These are phyloP conservation scores for Thelephora terrestris DNA, from an alignment of 1,284 basidiomycete species.

Conservation along the genomic window DNA sequence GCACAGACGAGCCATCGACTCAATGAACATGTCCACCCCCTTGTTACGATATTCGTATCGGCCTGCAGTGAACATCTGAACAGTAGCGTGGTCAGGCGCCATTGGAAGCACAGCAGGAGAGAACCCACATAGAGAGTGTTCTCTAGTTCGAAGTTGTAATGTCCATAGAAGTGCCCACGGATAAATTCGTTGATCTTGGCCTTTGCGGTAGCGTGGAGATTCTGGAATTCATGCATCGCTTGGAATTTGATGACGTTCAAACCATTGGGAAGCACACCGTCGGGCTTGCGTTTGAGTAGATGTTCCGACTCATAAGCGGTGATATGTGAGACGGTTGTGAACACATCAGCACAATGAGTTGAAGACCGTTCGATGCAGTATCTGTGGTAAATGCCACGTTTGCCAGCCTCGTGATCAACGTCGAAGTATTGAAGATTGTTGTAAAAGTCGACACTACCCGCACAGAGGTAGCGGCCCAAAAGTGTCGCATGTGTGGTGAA, in stretches of 20 bases:
- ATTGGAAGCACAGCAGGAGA: not conserved
- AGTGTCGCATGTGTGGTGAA: slow-evolving; percentile 99
- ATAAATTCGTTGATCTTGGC: slow-evolving; percentile 98
- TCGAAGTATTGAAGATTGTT: slow-evolving; percentile 99
- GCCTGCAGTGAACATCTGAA: slow-evolving; percentile 92
- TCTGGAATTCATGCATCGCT: slow-evolving; percentile 96
- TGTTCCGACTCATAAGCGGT: slow-evolving; percentile 97
- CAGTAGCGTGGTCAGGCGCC: slow-evolving; percentile 8
- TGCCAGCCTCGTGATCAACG: slow-evolving; percentile 97
- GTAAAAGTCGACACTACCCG: slow-evolving; percentile 97
- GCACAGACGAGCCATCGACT: slow-evolving; percentile 75
- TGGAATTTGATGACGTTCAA: slow-evolving; percentile 96
- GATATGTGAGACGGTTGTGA: slow-evolving; percentile 96
- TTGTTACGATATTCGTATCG: slow-evolving; percentile 99
- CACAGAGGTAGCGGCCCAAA: slow-evolving; percentile 95
- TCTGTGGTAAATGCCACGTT: slow-evolving; percentile 85
- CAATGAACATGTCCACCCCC: slow-evolving; percentile 99
- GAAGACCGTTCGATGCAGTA: slow-evolving; percentile 97
- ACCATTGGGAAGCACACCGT: slow-evolving; percentile 96
- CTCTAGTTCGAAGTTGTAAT: slow-evolving; percentile 92
- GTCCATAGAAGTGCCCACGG: slow-evolving; percentile 95
- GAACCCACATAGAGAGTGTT: slow-evolving; percentile 86
- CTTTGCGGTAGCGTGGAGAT: slow-evolving; percentile 86
- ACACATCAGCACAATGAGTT: slow-evolving; percentile 93
- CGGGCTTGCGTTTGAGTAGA: slow-evolving; percentile 93